phyloP scores from a whole-genome alignment of 1,139 yeast genomes.

The Diutina sp. region DNA sequence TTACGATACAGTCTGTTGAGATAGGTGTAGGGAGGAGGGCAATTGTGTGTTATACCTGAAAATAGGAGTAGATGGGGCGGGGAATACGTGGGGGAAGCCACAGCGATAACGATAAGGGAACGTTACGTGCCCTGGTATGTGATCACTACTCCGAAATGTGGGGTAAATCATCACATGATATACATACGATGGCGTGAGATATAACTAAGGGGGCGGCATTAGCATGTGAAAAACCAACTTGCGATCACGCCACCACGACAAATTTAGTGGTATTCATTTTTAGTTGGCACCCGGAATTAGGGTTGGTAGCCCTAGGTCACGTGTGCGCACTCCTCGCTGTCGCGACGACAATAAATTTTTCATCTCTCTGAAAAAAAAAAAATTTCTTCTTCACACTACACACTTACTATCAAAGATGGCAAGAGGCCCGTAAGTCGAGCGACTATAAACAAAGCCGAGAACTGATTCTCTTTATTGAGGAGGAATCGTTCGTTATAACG shows the following conservation, averaged over 20 bases:
- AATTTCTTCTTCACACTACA: constrained; percentile 7
- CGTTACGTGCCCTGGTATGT: background rate
- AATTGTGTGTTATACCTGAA: no score
- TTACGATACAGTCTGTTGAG: no score
- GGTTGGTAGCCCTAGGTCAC: background rate
- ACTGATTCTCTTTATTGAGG: background rate
- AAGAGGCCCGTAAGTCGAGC: constrained; percentile 79
- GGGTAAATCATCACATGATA: background rate
- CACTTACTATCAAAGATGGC: constrained; percentile 54
- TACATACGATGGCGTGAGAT: background rate
- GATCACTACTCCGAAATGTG: background rate
- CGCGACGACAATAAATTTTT: background rate
- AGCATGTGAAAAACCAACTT: no score
- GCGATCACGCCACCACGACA: no score
- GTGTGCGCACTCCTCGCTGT: background rate
- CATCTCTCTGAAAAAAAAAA: background rate
- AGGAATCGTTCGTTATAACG: constrained; percentile 4
- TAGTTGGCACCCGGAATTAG: no score
- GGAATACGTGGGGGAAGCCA: no score
- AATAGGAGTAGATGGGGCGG: no score
- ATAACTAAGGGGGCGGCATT: background rate
- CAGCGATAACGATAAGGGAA: no score
- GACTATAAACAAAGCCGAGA: constrained; percentile 4
- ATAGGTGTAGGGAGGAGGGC: no score
- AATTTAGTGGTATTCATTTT: no score